Base-by-base conservation (phyloP, 2,329 filamentous ascomycete species). In the Leptographium wingfieldii region DNA sequence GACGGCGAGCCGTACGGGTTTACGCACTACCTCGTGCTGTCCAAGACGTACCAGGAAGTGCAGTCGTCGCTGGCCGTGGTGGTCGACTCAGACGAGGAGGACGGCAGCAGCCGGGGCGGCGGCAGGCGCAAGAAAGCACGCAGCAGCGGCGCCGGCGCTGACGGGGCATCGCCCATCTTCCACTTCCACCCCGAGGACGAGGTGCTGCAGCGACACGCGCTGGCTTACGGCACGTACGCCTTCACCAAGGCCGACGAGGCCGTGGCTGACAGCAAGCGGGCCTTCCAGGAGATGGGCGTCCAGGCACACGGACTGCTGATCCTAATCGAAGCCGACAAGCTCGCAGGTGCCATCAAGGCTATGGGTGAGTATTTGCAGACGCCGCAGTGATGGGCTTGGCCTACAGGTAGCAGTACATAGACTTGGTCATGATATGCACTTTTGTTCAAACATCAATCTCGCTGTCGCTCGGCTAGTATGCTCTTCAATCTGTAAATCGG, bases 121-220 rank as follows among this genome's bases (percentile, higher is more conserved):
- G 57, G 55, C 46, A 60, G 59, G 74, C 88, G 86, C 75, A 82
- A 78, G 63, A 84, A 81, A 70, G 73, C 78, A 60, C 80, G 80
- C 70, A 73, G 80, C 62, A 35, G 53, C 19, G 22, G 53, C 12
- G 16, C 53, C 31, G 31, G 31, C 11, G 7, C 61, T 3, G 22
- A 56, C 5, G 55, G 52, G 16, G 77, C 79, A 57, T 74, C 77
- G 10, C 81, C 87, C 67, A 77, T 82, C 40, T 95, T 91, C 73
- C 95, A 92, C 73, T 99, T 97, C 77, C 94, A 99, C 71, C 87
- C 91, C 0, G 94, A 99, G 74, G 94, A 99, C 69, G 94, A 97
- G 76, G 82, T 92, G 57, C 74, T 96, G 67, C 84, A 94, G 65
- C 84, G 84, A 69, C 81, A 92, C 73, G 88, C 90, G 3, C 63